Base-by-base conservation (phyloP, 2,329 filamentous ascomycete species). In the Capronia epimyces region DNA sequence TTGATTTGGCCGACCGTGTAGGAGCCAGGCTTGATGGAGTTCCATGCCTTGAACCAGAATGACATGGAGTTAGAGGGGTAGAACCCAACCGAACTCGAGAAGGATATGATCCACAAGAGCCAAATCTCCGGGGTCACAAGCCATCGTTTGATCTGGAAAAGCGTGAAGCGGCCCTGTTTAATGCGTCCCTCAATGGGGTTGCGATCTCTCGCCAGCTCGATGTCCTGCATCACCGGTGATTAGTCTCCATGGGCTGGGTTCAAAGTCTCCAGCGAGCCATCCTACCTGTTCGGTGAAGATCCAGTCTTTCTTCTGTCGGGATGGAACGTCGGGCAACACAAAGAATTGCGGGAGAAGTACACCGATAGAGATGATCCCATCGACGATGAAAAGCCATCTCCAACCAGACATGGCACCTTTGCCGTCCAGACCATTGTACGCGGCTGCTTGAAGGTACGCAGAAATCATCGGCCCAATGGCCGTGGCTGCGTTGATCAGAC, bases 401-500 rank as follows among this genome's bases (percentile, higher is more conserved):
- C 50, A 55, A 5, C 76, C 77, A 0, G 71, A 64, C 61, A 75
- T 71, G 0, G 76, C 76, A 9, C 62, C 62, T 0, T 72, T 65
- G 0, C 76, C 76, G 13, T 75, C 74, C 0, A 81, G 67, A 20
- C 73, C 74, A 20, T 72, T 73, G 61, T 79, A 77, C 0, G 74
- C 74, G 0, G 74, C 76, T 1, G 77, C 72, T 65, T 79, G 76
- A 0, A 80, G 66, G 50, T 79, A 80, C 1, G 77, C 77, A 13
- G 75, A 76, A 42, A 80, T 74, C 75, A 80, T 79, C 9, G 42
- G 42, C 9, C 42, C 42, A 31, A 44, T 44, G 4, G 42, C 42
- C 3, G 42, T 44, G n/a, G 42, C 25, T 8, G 4, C 4, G 25
- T 44, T 44, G 42, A 44, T 44, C 7, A 44, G 39, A 9, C 20